Conservation (phyloP, 495 filamentous ascomycete genomes). For the Hypoxylon fragiforme region DNA sequence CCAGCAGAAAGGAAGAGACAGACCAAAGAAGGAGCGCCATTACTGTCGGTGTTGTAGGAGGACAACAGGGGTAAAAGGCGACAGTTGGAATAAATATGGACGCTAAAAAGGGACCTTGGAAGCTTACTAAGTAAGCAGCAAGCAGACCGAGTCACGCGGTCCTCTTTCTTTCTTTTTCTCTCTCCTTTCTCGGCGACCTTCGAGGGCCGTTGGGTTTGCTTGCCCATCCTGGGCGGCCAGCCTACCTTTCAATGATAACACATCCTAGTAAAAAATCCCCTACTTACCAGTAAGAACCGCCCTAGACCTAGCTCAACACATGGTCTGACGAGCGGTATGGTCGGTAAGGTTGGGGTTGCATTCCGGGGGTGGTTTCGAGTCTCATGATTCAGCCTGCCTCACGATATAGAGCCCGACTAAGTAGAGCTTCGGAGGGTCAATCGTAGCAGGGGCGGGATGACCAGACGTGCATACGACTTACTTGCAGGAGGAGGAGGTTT, state of each 20-base stretch:
- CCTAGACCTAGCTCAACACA: slow-evolving; percentile 1
- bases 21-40: slow-evolving; percentile 27
- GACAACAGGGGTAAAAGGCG: neutral
- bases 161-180: too few species aligned
- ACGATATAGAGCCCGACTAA: slow-evolving; percentile 8
- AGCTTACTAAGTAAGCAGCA: slow-evolving; percentile 10
- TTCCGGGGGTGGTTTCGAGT: slow-evolving; percentile 20
- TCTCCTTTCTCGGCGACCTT: too few species aligned
- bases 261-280: slow-evolving; percentile 1
- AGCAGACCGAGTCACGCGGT: neutral
- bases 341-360: slow-evolving; percentile 7
- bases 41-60: slow-evolving; percentile 3
- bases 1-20: slow-evolving; percentile 12
- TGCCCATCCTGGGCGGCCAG: too few species aligned
- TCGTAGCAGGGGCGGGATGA: too few species aligned
- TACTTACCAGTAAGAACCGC: slow-evolving; percentile 9
- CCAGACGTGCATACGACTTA: slow-evolving; percentile 12
- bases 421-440: too few species aligned
- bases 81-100: neutral
- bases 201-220: too few species aligned
- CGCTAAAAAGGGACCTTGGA: slow-evolving; percentile 5
- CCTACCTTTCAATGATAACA: slow-evolving; percentile 9
- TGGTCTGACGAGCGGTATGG: slow-evolving; percentile 12
- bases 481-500: slow-evolving; percentile 1
- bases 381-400: slow-evolving; percentile 22